These are phyloP conservation scores for Pyrenula massariospora DNA, from an alignment of 495 filamentous ascomycete genomes.

Conservation along the genomic window DNA sequence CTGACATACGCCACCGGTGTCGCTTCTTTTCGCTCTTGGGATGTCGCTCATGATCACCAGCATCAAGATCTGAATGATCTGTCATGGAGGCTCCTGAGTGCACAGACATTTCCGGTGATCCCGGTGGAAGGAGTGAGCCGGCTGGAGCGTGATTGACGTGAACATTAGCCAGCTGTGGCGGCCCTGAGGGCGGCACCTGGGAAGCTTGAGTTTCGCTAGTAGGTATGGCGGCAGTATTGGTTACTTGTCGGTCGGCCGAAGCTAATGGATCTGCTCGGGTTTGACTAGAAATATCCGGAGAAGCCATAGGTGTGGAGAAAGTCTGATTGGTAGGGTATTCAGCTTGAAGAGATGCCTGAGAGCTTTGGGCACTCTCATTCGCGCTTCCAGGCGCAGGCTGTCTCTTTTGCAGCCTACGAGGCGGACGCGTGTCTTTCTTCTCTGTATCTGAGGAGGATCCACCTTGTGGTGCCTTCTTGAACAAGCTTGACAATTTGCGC, in stretches of 20 bases:
- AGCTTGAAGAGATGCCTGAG: conserved; percentile 56
- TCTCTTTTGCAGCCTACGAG: conserved; percentile 82
- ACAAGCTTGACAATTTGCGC: conserved; percentile 54
- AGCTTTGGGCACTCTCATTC: conserved; percentile 78
- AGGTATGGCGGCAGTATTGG: conserved; percentile 10
- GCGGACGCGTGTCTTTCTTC: conserved; percentile 45
- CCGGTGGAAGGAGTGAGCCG: conserved; percentile 45
- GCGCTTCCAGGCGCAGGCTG: conserved; percentile 52
- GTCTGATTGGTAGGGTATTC: conserved; percentile 15
- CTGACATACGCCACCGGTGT: conserved; percentile 61
- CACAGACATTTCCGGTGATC: conserved; percentile 56
- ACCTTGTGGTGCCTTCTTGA: conserved; percentile 49
- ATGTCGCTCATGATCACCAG: too few relatives aligned
- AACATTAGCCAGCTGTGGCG: background rate
- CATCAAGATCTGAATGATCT: conserved; percentile 65
- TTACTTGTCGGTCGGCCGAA: conserved; percentile 6
- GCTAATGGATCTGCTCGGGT: conserved; percentile 11
- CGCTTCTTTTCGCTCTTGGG: conserved; percentile 52
- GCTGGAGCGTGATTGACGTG: conserved; percentile 17
- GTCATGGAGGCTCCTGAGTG: conserved; percentile 65
- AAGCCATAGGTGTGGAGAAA: conserved; percentile 11
- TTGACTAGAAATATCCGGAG: conserved; percentile 9
- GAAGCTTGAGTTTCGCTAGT: conserved; percentile 9
- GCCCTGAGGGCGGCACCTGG: background rate
- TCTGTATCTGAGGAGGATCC: conserved; percentile 37